Evolutionary conservation across 805 yeast species (phyloP).

Genomic region (Debaryomyces castellii): DNA sequence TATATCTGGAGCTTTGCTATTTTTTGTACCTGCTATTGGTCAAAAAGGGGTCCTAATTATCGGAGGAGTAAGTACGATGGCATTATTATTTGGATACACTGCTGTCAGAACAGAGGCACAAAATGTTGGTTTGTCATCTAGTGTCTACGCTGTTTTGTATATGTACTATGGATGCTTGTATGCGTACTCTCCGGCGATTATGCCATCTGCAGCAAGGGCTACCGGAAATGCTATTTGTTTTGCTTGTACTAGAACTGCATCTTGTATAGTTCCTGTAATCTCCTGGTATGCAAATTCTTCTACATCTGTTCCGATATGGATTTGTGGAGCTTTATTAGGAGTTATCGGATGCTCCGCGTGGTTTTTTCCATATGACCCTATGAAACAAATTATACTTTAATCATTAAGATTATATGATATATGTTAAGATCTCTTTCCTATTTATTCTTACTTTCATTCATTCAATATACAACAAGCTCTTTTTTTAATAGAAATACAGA

Average conservation of each 20-base stretch:
- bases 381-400: constrained; percentile 11
- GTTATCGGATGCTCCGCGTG: constrained; percentile 18
- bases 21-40: constrained; percentile 37
- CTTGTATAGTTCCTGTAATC: constrained; percentile 32
- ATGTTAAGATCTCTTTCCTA: too few species aligned
- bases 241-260: constrained; percentile 28
- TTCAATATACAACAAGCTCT: too few species aligned
- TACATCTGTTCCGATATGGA: constrained; percentile 31
- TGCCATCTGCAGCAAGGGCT: constrained; percentile 35
- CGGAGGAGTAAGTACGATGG: constrained; percentile 55
- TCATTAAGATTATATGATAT: neutral
- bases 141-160: constrained; percentile 44
- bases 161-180: constrained; percentile 37
- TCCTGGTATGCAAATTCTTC: constrained; percentile 30
- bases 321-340: constrained; percentile 36
- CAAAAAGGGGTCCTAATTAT: constrained; percentile 56
- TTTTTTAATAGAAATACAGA: too few species aligned
- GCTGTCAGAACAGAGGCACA: constrained; percentile 50
- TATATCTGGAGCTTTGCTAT: constrained; percentile 42
- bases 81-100: constrained; percentile 62
- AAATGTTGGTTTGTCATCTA: constrained; percentile 41
- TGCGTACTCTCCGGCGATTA: constrained; percentile 36
- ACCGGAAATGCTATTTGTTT: constrained; percentile 36
- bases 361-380: constrained; percentile 37
- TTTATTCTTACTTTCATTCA: too few species aligned